Evolutionary conservation across 1,139 yeast genomes (phyloP), one percentile per base, ranked within the genome.

Genomic region (Protomyces macrosporus): DNA sequence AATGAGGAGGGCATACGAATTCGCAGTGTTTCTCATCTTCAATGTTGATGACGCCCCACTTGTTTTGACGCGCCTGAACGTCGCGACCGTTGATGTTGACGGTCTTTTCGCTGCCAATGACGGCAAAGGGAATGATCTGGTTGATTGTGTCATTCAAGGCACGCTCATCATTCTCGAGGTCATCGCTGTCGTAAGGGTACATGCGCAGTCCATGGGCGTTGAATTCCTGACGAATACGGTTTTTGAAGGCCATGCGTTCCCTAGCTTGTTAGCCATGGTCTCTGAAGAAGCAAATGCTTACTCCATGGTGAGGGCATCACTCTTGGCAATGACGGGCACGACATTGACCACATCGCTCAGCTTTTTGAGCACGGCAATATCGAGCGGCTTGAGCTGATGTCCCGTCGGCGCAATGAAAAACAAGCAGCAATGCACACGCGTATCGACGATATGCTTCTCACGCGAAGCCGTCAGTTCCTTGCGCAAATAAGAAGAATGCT

Each of bases 21-120:
- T 93, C 98, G 77, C 97, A 90, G 76, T 93, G 98, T 67, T 85
- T 84, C 65, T 90, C 91, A 76, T 93, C 97, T 77, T 91, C 98
- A 66, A 93, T 69, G 67, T 77, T 75, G 75, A 91, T 87, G 69
- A 90, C 86, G 55, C 98, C 98, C 97, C 97, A 93, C 74, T 87
- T 85, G 65, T 95, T 90, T 76, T 87, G 85, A 78, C 98, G 86
- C 57, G 97, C 97, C 72, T 95, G 86, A 51, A 90, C 88, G 37
- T 82, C 77, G 72, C 87, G 88, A 55, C 97, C 97, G 64, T 76
- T 75, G 53, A 76, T 83, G 65, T 85, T 78, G 65, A 85, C 82
- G 67, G 88, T 83, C 70, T 86, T 87, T 73, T 90, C 96, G n/a
- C 96, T 87, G 52, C 98, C 98, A 64, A 91, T 90, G 57, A 93